Evolutionary conservation across 176 grass and related monocot species (phyloP).

Genomic region (Microstegium vimineum): DNA sequence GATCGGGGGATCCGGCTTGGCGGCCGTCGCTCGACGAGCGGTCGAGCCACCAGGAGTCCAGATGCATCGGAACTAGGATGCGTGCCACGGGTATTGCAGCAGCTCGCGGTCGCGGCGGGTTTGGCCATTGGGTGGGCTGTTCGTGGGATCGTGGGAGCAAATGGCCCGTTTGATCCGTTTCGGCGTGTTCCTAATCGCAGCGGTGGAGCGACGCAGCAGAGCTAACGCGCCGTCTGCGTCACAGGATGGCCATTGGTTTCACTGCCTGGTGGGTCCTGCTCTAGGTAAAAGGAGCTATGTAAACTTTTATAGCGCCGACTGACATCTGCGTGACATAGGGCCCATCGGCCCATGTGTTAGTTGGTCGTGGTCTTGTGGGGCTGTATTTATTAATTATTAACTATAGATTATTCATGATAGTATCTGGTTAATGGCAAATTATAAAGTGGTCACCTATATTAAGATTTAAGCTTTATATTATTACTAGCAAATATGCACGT

Average conservation of each 20-base stretch:
- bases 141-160: conserved; percentile 27
- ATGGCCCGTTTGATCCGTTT: conserved; percentile 35
- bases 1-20: background rate
- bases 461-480: no score
- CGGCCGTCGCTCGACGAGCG: background rate
- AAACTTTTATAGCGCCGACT: no score
- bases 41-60: no score
- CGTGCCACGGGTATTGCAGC: background rate
- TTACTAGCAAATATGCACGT: no score
- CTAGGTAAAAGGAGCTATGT: no score
- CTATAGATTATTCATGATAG: no score
- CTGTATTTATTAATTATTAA: no score
- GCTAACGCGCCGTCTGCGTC: background rate
- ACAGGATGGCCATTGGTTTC: background rate
- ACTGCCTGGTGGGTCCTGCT: background rate
- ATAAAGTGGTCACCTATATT: no score
- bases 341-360: background rate
- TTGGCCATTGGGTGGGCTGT: background rate
- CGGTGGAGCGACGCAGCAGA: background rate
- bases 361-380: background rate
- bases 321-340: background rate
- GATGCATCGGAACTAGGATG: conserved; percentile 1
- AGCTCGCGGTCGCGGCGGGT: background rate
- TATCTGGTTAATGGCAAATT: no score
- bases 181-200: background rate